Percentiles rank a stretch among this genome's conserved stretches.
Evolutionary conservation across 2,329 filamentous ascomycete genomes (phyloP).

Genomic region (Hypoxylon sp.): DNA sequence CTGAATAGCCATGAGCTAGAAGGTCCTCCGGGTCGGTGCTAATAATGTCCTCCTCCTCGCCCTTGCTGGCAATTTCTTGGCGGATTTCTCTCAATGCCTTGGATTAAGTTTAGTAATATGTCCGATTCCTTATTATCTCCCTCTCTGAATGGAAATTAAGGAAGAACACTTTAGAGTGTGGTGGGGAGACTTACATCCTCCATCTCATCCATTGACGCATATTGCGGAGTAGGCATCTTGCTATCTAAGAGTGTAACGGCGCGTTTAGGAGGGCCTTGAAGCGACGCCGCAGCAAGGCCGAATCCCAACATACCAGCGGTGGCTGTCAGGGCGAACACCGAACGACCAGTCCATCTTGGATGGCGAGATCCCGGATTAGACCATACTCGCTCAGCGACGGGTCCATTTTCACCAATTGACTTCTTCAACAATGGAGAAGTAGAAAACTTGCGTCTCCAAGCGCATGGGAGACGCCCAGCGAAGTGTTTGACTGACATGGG

Average conservation of each 20-base stretch:
- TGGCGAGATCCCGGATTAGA: slow-evolving; percentile 34
- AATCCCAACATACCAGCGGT: slow-evolving; percentile 53
- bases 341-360: slow-evolving; percentile 52
- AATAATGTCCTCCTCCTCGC: slow-evolving; percentile 67
- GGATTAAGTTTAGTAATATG: slow-evolving; percentile 25
- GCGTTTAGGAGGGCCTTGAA: slow-evolving; percentile 47
- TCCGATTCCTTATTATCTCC: neutral
- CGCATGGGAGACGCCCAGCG: slow-evolving; percentile 40
- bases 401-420: slow-evolving; percentile 29
- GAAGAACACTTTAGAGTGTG: neutral
- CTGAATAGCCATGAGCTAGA: slow-evolving; percentile 74
- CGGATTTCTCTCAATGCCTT: slow-evolving; percentile 72
- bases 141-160: neutral
- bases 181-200: slow-evolving; percentile 60
- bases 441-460: slow-evolving; percentile 43
- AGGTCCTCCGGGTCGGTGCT: slow-evolving; percentile 75
- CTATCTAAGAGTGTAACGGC: slow-evolving; percentile 51
- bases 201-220: slow-evolving; percentile 66
- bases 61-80: slow-evolving; percentile 55
- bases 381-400: slow-evolving; percentile 35
- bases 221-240: slow-evolving; percentile 54
- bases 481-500: slow-evolving; percentile 47
- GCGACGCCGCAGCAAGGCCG: slow-evolving; percentile 49
- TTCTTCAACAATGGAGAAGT: slow-evolving; percentile 39
- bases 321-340: slow-evolving; percentile 52